Conservation (phyloP, 2,329 filamentous ascomycete genomes). For the Exophiala spinifera region DNA sequence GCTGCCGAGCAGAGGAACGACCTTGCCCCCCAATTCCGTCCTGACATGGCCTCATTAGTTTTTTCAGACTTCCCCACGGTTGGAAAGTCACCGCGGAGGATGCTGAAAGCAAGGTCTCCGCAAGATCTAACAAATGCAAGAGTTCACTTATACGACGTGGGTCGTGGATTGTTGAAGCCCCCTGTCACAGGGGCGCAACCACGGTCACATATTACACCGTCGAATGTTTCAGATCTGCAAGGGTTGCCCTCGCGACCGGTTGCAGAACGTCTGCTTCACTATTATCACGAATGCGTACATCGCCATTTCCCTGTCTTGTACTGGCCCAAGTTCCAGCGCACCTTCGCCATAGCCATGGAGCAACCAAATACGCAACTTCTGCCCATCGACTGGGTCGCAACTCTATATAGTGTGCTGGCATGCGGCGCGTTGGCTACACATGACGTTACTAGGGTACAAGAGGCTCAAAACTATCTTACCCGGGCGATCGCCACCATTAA, state of each 20-base stretch:
- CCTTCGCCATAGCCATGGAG: constrained; percentile 74
- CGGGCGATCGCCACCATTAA: constrained; percentile 68
- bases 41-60: constrained; percentile 41
- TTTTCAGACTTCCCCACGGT: constrained; percentile 62
- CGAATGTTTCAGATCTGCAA: constrained; percentile 46
- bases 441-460: constrained; percentile 41
- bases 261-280: constrained; percentile 68
- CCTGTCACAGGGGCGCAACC: constrained; percentile 49
- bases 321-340: constrained; percentile 76
- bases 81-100: constrained; percentile 62
- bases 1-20: constrained; percentile 57
- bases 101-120: constrained; percentile 58
- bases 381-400: constrained; percentile 68
- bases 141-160: constrained; percentile 67
- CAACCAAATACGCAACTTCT: constrained; percentile 58
- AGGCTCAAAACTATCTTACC: constrained; percentile 66
- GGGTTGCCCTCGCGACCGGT: constrained; percentile 67
- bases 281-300: constrained; percentile 76
- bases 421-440: constrained; percentile 73
- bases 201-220: constrained; percentile 34
- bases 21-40: constrained; percentile 44
- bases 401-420: constrained; percentile 80
- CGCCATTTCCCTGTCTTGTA: constrained; percentile 80
- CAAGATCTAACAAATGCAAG: constrained; percentile 71
- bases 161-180: constrained; percentile 75